Base-by-base conservation (phyloP, 106 monocot genomes). In the Apostasia shenzhenica region DNA sequence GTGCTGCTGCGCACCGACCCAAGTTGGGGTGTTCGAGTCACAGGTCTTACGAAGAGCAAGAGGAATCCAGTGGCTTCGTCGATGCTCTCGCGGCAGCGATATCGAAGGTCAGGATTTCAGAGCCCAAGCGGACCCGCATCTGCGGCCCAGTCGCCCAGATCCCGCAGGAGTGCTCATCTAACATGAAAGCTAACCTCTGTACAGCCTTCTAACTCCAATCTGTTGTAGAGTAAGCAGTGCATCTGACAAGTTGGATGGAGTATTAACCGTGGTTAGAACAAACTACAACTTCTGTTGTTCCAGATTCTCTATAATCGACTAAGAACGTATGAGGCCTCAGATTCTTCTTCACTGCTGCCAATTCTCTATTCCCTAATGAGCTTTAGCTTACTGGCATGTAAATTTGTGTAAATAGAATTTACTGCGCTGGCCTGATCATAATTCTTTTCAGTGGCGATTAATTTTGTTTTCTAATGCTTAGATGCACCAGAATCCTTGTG, bases 101-200 rank as follows among this genome's bases (percentile, higher is more conserved):
- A 57, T 84, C 88, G 10, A 81, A 86, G 39, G 85, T 97, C 41
- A 81, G 73, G 69, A 97, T 97, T 79, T 97, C 97, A 1, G 97
- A 92, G 70, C 87, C 92, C 1, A 97, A 97, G 69, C 59, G 92
- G 69, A 97, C 78, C 55, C 74, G 92, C 77, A 61, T 92, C 42
- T 89, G 89, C 57, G 77, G 72, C 11, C 76, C 92, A 13, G 78
- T 77, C 10, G 67, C 57, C n/a, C 80, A 84, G 1, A 75, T 83
- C 37, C 78, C 72, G 42, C 85, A 80, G 72, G 77, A 92, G 56
- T 78, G 85, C 54, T 85, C 87, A 37, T 90, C 91, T 67, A 87
- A 84, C 72, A 61, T 85, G 80, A 97, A 97, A 68, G 56, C 84
- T 79, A 92, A 92, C 73, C 86, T 92, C 65, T 88, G 88, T 68